Conservation (phyloP, 306 rosid species). For the Trifolium pratense region DNA sequence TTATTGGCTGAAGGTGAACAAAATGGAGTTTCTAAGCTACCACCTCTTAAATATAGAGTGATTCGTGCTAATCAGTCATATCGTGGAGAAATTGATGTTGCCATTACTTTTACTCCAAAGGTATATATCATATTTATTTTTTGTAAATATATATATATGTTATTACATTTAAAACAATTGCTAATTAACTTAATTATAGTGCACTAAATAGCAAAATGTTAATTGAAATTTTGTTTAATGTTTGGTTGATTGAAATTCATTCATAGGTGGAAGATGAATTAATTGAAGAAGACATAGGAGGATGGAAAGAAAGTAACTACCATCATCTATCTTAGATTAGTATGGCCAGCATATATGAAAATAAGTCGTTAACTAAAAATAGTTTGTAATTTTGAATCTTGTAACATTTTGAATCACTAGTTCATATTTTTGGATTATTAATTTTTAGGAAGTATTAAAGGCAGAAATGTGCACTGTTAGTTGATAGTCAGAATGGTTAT, state of each 20-base stretch:
- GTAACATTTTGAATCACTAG: background rate
- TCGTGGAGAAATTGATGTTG: constrained; percentile 71
- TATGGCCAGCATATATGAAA: background rate
- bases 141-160: no score
- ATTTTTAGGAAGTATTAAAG: background rate
- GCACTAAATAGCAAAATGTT: no score
- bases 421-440: constrained; percentile 19
- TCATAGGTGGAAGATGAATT: constrained; percentile 53
- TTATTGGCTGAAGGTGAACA: constrained; percentile 61
- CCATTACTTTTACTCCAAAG: constrained; percentile 60
- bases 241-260: constrained; percentile 32
- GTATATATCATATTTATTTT: background rate
- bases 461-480: background rate
- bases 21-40: constrained; percentile 60
- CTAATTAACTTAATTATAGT: no score
- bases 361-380: background rate
- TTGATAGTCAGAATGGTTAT: no score
- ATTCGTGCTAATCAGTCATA: constrained; percentile 52
- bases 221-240: background rate
- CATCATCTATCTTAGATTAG: constrained; percentile 5
- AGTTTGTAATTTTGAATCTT: background rate
- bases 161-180: background rate
- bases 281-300: constrained; percentile 58
- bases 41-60: constrained; percentile 58
- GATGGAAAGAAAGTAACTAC: constrained; percentile 69